A percentile compares a stretch with the other conserved stretches of the same genome.
phyloP scores from a whole-genome alignment of 768 basidiomycete genomes.

The Hemileccinum rubropunctum region DNA sequence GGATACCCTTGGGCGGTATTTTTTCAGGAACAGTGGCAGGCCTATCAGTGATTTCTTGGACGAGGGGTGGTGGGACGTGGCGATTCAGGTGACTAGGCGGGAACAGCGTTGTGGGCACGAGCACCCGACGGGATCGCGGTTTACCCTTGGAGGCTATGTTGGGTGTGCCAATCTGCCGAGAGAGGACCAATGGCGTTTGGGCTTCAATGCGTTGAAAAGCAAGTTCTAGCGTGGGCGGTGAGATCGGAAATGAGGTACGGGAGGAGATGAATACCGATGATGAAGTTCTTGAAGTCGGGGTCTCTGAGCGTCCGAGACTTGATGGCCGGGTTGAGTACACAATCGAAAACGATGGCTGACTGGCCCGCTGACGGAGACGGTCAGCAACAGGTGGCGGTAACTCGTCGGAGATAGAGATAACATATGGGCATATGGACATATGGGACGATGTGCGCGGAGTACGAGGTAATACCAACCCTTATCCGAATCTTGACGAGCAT shows the following conservation, averaged over 20 bases:
- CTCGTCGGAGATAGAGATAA: constrained; percentile 15
- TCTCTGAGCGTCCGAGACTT: constrained; percentile 60
- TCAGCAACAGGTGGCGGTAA: constrained; percentile 8
- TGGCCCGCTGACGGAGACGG: constrained; percentile 54
- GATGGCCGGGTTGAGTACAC: constrained; percentile 58
- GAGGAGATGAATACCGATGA: constrained; percentile 50
- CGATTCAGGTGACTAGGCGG: constrained; percentile 22
- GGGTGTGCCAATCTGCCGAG: constrained; percentile 66
- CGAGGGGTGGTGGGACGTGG: constrained; percentile 8
- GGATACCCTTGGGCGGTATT: constrained; percentile 39
- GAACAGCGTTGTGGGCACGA: constrained; percentile 48
- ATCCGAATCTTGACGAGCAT: constrained; percentile 59
- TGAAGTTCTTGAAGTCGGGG: constrained; percentile 62
- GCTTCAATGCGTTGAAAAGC: constrained; percentile 66
- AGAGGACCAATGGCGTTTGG: constrained; percentile 56
- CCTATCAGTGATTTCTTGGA: constrained; percentile 41
- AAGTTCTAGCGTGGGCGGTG: constrained; percentile 46
- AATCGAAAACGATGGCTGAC: constrained; percentile 68
- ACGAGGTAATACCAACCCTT: constrained; percentile 50
- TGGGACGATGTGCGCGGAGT: constrained; percentile 7
- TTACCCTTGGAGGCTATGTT: constrained; percentile 80
- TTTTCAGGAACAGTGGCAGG: constrained; percentile 32
- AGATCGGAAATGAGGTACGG: constrained; percentile 7
- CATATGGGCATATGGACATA: background rate
- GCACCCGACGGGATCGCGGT: constrained; percentile 53